A percentile compares a stretch with the other conserved stretches of the same genome.
phyloP scores from a whole-genome alignment of 352 stramenopile species.

The Thraustotheca clavata region DNA sequence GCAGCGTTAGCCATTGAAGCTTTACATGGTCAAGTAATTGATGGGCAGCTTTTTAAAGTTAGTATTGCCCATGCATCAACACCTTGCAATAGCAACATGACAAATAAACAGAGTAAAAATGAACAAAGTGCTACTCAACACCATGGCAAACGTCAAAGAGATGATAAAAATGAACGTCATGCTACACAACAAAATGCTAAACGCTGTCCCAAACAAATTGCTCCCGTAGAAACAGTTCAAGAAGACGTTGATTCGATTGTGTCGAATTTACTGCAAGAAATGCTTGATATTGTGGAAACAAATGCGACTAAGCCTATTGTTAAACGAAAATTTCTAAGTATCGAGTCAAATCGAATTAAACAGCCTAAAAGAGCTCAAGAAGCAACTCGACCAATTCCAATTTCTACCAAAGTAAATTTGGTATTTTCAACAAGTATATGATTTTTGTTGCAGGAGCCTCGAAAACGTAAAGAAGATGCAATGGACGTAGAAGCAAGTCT shows the following conservation, averaged over 20 bases:
- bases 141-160: constrained; percentile 2
- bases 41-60: constrained; percentile 16
- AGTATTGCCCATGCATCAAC: constrained; percentile 17
- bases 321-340: background rate
- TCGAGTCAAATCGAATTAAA: background rate
- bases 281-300: background rate
- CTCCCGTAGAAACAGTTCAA: too few relatives aligned
- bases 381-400: too few relatives aligned
- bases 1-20: constrained; percentile 12
- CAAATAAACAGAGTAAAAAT: background rate
- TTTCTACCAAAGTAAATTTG: too few relatives aligned
- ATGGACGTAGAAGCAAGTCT: background rate
- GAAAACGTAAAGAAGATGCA: background rate
- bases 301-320: background rate
- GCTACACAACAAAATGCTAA: too few relatives aligned
- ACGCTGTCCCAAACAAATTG: too few relatives aligned
- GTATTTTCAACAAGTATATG: too few relatives aligned
- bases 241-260: background rate
- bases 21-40: background rate
- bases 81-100: background rate
- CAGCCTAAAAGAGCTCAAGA: background rate
- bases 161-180: constrained; percentile 8
- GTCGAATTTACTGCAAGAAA: background rate
- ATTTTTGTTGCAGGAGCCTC: background rate
- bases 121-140: background rate